These are phyloP conservation scores for Volvariella volvacea DNA, from an alignment of 1,284 basidiomycete species.

Conservation along the genomic window DNA sequence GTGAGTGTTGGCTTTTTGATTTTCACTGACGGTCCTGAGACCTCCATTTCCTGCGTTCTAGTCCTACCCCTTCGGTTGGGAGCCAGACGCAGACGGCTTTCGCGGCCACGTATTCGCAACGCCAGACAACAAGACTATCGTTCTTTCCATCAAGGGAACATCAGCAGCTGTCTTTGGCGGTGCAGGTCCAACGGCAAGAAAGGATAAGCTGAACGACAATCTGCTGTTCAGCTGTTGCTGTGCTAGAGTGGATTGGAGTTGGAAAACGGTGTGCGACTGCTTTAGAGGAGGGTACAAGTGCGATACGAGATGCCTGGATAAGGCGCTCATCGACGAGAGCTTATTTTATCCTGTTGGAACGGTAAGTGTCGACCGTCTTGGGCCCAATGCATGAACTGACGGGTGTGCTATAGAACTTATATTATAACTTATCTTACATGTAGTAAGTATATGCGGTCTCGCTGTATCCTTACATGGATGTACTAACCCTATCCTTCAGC, in stretches of 20 bases:
- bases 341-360: slow-evolving; percentile 87
- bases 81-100: slow-evolving; percentile 80
- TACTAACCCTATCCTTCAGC: slow-evolving; percentile 15
- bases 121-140: slow-evolving; percentile 77
- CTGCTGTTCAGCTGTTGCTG: slow-evolving; percentile 98
- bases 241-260: slow-evolving; percentile 89
- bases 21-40: slow-evolving; percentile 5
- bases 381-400: not conserved
- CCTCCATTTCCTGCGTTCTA: slow-evolving; percentile 21
- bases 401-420: slow-evolving; percentile 64
- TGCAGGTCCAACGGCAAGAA: slow-evolving; percentile 81
- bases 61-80: slow-evolving; percentile 91
- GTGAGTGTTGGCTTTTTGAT: slow-evolving; percentile 29
- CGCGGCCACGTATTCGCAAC: slow-evolving; percentile 89
- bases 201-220: slow-evolving; percentile 95
- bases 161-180: slow-evolving; percentile 75
- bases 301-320: slow-evolving; percentile 76
- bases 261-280: slow-evolving; percentile 94
- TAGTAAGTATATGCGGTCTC: slow-evolving; percentile 42
- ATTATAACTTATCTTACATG: slow-evolving; percentile 90
- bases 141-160: slow-evolving; percentile 93
- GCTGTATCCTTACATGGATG: not conserved
- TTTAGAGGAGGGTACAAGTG: slow-evolving; percentile 81
- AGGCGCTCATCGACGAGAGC: slow-evolving; percentile 74
- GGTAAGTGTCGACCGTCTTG: slow-evolving; percentile 33